Base-by-base conservation (phyloP, 106 monocot genomes). In the Acanthochlamys bracteata region DNA sequence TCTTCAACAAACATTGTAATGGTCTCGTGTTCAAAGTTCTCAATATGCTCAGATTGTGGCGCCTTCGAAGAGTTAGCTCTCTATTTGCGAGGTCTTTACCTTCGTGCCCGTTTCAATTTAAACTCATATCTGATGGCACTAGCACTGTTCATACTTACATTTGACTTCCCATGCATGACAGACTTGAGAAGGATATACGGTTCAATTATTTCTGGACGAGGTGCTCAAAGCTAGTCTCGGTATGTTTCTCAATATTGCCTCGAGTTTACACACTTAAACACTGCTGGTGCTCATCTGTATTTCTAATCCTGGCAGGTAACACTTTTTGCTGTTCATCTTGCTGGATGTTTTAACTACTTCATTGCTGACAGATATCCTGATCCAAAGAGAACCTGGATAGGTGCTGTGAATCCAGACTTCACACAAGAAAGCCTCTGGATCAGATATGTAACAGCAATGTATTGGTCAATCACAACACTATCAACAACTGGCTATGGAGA, bases 401-500 rank as follows among this genome's bases (percentile, higher is more conserved):
- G 88, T 26, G 66, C 73, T 6, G 72, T 66, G 17, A 72, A 73
- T 65, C 81, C 88, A 25, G 70, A 84, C 60, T 89, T 89, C 62
- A 72, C 64, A 65, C 60, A 59, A 68, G 72, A 70, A 57, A 78
- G 78, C 53, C 68, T 89, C 60, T 84, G 88, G 84, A 78, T 63
- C 54, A 72, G 81, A 75, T 89, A 89, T 53, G 73, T 89, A 40
- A 83, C 78, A 14, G 68, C 88, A 67, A 81, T 81, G 3, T 89
- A 89, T 49, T 89, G 88, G 88, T 84, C 88, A 19, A 89, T 89
- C 61, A 89, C 88, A 42, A 89, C 88, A 9, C 69, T 89, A 16
- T 81, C 83, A 57, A 89, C 88, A 39, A 81, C 78, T 42, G 88
- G 88, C 14, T 89, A 89, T 70, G 88, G 88, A 33, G 88, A 89